Evolutionary conservation across 2,329 filamentous ascomycete species (phyloP).

Genomic region (Ilyonectria destructans): DNA sequence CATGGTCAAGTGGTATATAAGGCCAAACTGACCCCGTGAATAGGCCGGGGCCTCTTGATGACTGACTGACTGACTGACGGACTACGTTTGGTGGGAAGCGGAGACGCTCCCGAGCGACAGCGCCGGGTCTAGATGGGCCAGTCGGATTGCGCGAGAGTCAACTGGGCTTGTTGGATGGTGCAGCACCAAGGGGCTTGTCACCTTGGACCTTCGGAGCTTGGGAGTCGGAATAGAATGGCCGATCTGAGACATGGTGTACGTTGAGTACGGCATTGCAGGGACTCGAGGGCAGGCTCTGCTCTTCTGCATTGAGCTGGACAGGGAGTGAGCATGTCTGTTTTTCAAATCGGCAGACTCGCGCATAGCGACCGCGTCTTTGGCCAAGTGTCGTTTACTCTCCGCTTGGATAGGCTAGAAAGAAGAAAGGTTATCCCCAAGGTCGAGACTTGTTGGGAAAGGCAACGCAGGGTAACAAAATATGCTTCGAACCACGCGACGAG

Average conservation of each 20-base stretch:
- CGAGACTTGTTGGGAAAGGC: background rate
- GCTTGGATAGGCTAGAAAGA: background rate
- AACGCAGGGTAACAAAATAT: background rate
- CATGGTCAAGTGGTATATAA: background rate
- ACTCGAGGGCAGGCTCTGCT: background rate
- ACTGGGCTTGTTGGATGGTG: constrained; percentile 34
- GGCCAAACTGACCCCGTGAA: constrained; percentile 1
- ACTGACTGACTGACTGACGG: background rate
- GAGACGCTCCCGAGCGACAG: constrained; percentile 13
- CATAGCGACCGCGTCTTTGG: background rate
- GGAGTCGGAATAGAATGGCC: constrained; percentile 25
- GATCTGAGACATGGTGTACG: constrained; percentile 40
- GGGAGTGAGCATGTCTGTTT: constrained; percentile 4
- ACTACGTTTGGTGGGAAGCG: background rate
- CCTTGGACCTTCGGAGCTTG: constrained; percentile 2
- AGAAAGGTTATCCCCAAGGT: background rate
- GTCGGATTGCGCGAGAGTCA: constrained; percentile 37
- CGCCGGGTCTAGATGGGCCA: constrained; percentile 40
- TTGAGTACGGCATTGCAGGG: constrained; percentile 27
- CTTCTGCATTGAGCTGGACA: background rate
- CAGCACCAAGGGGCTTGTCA: constrained; percentile 25
- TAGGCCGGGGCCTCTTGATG: background rate
- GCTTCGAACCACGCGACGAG: constrained; percentile 1
- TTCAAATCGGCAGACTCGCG: background rate
- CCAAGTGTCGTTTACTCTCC: background rate